phyloP scores from a whole-genome alignment of 176 grass and related monocot species.

The Neostapfia colusana region DNA sequence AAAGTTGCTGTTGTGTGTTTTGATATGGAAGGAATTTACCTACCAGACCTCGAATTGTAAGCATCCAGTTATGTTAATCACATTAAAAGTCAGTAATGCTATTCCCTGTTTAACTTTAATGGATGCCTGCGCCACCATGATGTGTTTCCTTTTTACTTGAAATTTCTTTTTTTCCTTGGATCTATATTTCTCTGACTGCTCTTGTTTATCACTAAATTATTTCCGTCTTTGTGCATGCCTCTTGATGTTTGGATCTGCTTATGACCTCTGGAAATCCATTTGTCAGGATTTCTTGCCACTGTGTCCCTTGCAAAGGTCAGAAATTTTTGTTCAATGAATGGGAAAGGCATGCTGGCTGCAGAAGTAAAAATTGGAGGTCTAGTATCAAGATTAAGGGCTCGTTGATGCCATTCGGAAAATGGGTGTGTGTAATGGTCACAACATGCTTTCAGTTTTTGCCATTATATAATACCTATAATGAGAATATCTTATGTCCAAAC shows the following conservation, averaged over 20 bases:
- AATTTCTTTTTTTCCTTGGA: background rate
- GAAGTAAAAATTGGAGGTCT: slow-evolving; percentile 97
- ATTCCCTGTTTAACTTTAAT: background rate
- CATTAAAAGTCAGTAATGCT: slow-evolving; percentile 1
- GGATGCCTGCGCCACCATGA: background rate
- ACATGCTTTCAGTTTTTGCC: slow-evolving; percentile 25
- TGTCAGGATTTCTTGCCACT: slow-evolving; percentile 82
- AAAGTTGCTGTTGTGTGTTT: slow-evolving; percentile 72
- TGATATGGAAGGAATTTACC: slow-evolving; percentile 84
- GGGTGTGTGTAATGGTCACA: slow-evolving; percentile 50
- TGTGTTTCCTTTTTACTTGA: background rate
- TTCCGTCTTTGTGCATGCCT: background rate
- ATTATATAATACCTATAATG: background rate
- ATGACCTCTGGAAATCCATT: slow-evolving; percentile 5
- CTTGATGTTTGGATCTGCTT: slow-evolving; percentile 16
- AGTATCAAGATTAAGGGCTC: slow-evolving; percentile 87
- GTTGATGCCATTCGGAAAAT: slow-evolving; percentile 81
- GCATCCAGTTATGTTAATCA: slow-evolving; percentile 29
- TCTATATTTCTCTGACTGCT: background rate
- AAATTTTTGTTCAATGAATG: slow-evolving; percentile 92
- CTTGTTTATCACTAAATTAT: background rate
- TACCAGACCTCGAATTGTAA: slow-evolving; percentile 90
- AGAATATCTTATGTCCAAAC: slow-evolving; percentile 9
- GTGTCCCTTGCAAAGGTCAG: slow-evolving; percentile 78
- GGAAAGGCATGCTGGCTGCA: slow-evolving; percentile 86